These are phyloP conservation scores for Euphorbia celastroides DNA, from an alignment of 441 rosid species.

Conservation along the genomic window DNA sequence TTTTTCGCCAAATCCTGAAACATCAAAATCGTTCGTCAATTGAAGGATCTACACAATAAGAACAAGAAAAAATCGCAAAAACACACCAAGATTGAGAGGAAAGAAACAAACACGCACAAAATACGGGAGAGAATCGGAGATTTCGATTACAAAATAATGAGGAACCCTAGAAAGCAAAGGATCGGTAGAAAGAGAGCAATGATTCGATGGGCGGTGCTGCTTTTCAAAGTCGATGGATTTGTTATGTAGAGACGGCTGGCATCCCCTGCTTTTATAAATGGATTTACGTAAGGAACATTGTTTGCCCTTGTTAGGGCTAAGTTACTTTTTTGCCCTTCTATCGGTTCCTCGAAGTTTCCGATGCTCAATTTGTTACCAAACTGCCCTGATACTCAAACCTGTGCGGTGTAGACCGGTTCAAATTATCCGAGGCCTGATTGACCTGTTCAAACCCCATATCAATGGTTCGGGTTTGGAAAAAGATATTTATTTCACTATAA, in stretches of 20 bases:
- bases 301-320: not conserved
- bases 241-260: not conserved
- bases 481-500: no score
- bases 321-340: slow-evolving; percentile 3
- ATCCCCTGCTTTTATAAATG: not conserved
- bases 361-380: not conserved
- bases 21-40: no score
- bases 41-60: not conserved
- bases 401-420: not conserved
- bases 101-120: not conserved
- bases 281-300: not conserved
- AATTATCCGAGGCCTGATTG: no score
- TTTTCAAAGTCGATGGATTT: not conserved
- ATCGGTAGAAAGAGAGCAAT: not conserved
- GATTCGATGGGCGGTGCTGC: not conserved
- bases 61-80: not conserved
- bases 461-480: no score
- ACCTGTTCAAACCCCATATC: no score
- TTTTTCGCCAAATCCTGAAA: not conserved
- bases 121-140: not conserved
- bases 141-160: slow-evolving; percentile 6
- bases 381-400: not conserved
- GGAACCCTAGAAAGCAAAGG: not conserved
- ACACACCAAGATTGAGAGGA: not conserved
- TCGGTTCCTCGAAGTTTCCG: not conserved